A percentile compares a stretch with the other conserved stretches of the same genome.
phyloP scores from a whole-genome alignment of 148 eudicot genomes.

The Oxyria digyna region DNA sequence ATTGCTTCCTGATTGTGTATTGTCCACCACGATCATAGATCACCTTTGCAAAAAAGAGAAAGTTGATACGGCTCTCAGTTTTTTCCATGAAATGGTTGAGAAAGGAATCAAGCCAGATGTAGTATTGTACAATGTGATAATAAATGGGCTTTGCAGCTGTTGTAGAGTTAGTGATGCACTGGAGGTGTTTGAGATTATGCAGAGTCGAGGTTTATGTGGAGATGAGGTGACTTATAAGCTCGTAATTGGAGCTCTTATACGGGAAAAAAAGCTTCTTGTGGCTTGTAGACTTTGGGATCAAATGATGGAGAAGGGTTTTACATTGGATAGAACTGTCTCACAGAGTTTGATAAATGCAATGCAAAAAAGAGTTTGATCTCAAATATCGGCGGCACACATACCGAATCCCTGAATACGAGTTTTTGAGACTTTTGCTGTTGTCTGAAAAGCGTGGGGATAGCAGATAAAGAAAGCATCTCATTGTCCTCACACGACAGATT shows the following conservation, averaged over 20 bases:
- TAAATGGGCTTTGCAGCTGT: constrained; percentile 67
- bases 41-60: constrained; percentile 55
- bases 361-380: constrained; percentile 19
- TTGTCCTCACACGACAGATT: no score
- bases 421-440: no score
- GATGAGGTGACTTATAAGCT: constrained; percentile 77
- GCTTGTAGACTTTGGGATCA: constrained; percentile 85
- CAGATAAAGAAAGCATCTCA: no score
- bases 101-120: constrained; percentile 65
- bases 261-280: constrained; percentile 43
- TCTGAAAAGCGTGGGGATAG: no score
- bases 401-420: neutral
- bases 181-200: constrained; percentile 58
- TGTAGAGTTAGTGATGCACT: constrained; percentile 56
- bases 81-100: constrained; percentile 60
- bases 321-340: constrained; percentile 62
- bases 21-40: constrained; percentile 66
- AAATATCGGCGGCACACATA: neutral
- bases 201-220: constrained; percentile 40
- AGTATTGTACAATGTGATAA: constrained; percentile 64
- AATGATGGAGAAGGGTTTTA: constrained; percentile 95
- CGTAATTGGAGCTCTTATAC: constrained; percentile 55
- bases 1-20: constrained; percentile 44
- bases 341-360: constrained; percentile 47
- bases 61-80: constrained; percentile 38